A percentile compares a stretch with the other conserved stretches of the same genome.
phyloP scores from a whole-genome alignment of 2,329 filamentous ascomycete species.

The Calonectria multiphialidica region DNA sequence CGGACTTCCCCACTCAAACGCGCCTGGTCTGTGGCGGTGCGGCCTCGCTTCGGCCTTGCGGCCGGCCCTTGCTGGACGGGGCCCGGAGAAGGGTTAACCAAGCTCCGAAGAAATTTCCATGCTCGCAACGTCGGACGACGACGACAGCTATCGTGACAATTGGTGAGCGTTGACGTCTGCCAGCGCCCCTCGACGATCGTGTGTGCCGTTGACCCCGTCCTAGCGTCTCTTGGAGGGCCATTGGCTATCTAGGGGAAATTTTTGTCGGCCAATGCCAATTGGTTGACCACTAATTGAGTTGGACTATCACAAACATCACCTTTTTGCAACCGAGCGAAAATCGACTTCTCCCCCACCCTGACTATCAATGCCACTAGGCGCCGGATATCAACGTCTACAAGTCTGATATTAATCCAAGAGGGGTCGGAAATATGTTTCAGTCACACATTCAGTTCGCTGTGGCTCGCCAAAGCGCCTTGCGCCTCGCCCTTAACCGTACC shows the following conservation, averaged over 20 bases:
- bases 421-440: constrained; percentile 45
- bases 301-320: constrained; percentile 24
- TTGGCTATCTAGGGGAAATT: constrained; percentile 19
- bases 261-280: constrained; percentile 21
- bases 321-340: constrained; percentile 29
- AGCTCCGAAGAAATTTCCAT: constrained; percentile 45
- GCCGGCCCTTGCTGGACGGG: not conserved
- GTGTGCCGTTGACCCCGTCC: constrained; percentile 22
- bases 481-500: constrained; percentile 43
- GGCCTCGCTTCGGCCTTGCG: not conserved
- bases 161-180: constrained; percentile 34
- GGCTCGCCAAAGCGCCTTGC: constrained; percentile 44
- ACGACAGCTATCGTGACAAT: constrained; percentile 26
- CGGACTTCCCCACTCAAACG: constrained; percentile 21
- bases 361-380: constrained; percentile 32
- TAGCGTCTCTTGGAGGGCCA: constrained; percentile 16
- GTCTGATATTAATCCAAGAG: not conserved
- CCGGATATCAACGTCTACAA: constrained; percentile 2
- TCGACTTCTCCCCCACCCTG: constrained; percentile 20
- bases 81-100: constrained; percentile 42
- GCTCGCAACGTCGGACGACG: constrained; percentile 24
- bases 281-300: constrained; percentile 22
- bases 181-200: constrained; percentile 28
- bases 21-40: constrained; percentile 39
- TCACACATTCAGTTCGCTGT: constrained; percentile 45